phyloP scores from a whole-genome alignment of 495 filamentous ascomycete genomes.

The Penicillium samsonianum region DNA sequence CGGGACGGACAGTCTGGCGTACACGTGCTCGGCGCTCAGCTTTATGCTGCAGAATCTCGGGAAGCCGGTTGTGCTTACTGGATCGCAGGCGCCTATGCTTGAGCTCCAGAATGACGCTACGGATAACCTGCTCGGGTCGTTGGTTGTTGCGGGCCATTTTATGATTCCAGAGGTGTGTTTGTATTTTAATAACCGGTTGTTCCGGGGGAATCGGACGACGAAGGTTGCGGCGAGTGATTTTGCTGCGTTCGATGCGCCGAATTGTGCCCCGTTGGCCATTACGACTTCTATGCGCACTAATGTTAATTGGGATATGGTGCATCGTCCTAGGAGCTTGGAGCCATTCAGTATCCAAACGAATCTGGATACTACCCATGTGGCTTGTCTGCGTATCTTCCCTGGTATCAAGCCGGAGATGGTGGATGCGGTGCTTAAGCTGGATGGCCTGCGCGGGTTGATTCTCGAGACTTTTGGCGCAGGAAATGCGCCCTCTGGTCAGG shows the following conservation, averaged over 20 bases:
- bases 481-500: constrained; percentile 83
- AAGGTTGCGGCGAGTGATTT: constrained; percentile 89
- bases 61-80: constrained; percentile 89
- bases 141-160: constrained; percentile 95
- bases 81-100: constrained; percentile 90
- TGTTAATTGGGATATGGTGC: constrained; percentile 80
- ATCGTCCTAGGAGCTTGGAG: constrained; percentile 70
- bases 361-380: constrained; percentile 84
- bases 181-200: constrained; percentile 94
- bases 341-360: constrained; percentile 76
- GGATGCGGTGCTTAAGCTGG: constrained; percentile 78
- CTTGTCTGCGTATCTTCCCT: constrained; percentile 91
- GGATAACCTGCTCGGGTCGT: constrained; percentile 89
- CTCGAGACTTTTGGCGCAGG: constrained; percentile 96
- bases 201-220: constrained; percentile 84
- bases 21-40: constrained; percentile 87
- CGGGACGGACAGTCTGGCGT: constrained; percentile 90
- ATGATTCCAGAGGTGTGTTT: constrained; percentile 95
- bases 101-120: constrained; percentile 92
- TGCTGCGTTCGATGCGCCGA: constrained; percentile 84
- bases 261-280: constrained; percentile 75
- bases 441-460: constrained; percentile 78
- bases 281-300: constrained; percentile 78
- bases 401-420: constrained; percentile 96
- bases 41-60: constrained; percentile 94